Conservation (phyloP, 768 basidiomycete genomes). For the Strobilomyces echinocephalus region DNA sequence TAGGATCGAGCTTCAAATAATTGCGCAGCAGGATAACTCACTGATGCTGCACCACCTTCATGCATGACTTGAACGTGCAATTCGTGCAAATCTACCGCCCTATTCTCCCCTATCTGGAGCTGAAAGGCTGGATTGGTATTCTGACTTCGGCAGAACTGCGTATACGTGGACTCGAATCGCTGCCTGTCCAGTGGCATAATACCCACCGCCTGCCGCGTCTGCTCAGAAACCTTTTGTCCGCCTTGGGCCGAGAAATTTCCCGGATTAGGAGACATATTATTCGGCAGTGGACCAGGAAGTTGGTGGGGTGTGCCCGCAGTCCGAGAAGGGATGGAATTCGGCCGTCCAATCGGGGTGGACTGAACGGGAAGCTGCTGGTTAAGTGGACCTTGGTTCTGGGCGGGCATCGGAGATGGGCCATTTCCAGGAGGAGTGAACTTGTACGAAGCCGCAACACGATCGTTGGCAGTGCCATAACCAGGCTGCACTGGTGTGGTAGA, state of each 20-base stretch:
- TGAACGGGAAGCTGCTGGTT: constrained; percentile 32
- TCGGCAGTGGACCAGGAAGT: constrained; percentile 28
- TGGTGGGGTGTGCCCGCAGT: constrained; percentile 38
- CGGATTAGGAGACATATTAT: constrained; percentile 33
- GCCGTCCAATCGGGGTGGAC: constrained; percentile 27
- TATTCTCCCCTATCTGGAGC: constrained; percentile 46
- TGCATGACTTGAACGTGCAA: constrained; percentile 57
- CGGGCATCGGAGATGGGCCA: constrained; percentile 18
- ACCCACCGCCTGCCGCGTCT: constrained; percentile 7
- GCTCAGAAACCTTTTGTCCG: constrained; percentile 22
- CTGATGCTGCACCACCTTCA: constrained; percentile 49
- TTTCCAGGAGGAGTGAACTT: constrained; percentile 13
- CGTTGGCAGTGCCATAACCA: constrained; percentile 11
- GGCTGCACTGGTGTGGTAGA: constrained; percentile 20
- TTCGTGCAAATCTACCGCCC: constrained; percentile 53
- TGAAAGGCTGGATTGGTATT: constrained; percentile 37
- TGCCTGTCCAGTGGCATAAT: constrained; percentile 43
- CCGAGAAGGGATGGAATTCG: constrained; percentile 34
- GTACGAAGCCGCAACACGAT: constrained; percentile 13
- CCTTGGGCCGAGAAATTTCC: constrained; percentile 21
- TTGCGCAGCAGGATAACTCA: constrained; percentile 26
- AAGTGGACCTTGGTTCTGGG: constrained; percentile 14
- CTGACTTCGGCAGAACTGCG: constrained; percentile 42
- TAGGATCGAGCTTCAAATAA: constrained; percentile 7
- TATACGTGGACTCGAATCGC: constrained; percentile 51